Conservation (phyloP, 2,329 filamentous ascomycete species). For the Phaeophleospora eucalypticola region DNA sequence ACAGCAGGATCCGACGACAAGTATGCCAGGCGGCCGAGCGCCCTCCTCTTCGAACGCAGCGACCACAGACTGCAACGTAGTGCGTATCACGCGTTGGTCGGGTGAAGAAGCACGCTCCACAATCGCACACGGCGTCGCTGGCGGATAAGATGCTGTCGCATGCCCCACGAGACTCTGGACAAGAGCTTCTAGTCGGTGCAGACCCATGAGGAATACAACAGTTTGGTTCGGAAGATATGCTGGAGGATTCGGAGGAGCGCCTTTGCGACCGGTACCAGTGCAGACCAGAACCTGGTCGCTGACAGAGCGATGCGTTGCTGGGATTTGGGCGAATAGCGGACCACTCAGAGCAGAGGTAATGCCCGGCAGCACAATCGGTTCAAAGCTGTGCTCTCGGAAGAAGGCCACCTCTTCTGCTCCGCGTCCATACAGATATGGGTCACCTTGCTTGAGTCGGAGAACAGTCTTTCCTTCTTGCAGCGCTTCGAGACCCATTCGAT, state of each 20-base stretch:
- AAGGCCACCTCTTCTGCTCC: slow-evolving; percentile 89
- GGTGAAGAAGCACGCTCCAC: slow-evolving; percentile 90
- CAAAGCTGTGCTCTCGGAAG: slow-evolving; percentile 69
- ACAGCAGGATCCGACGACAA: slow-evolving; percentile 82
- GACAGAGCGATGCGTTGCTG: slow-evolving; percentile 81
- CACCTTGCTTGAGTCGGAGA: slow-evolving; percentile 88
- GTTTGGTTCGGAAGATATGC: slow-evolving; percentile 73
- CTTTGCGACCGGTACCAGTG: slow-evolving; percentile 91
- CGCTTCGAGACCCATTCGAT: slow-evolving; percentile 70
- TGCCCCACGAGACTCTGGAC: slow-evolving; percentile 63
- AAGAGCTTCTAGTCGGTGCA: slow-evolving; percentile 76
- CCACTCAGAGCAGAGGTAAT: slow-evolving; percentile 85
- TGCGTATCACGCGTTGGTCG: slow-evolving; percentile 88
- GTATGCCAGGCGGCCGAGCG: slow-evolving; percentile 78
- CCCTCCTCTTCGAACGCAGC: slow-evolving; percentile 85
- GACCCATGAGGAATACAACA: slow-evolving; percentile 89
- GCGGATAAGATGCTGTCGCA: slow-evolving; percentile 45
- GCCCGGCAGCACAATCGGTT: slow-evolving; percentile 70
- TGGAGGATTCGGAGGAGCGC: slow-evolving; percentile 74
- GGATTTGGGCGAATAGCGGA: slow-evolving; percentile 82
- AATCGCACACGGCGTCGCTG: slow-evolving; percentile 80
- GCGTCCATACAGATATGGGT: slow-evolving; percentile 92
- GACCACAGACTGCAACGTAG: slow-evolving; percentile 73
- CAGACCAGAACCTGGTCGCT: slow-evolving; percentile 94
- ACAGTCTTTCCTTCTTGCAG: slow-evolving; percentile 70